Conservation (phyloP, 352 stramenopile species). For the Globisporangium echinulatum region DNA sequence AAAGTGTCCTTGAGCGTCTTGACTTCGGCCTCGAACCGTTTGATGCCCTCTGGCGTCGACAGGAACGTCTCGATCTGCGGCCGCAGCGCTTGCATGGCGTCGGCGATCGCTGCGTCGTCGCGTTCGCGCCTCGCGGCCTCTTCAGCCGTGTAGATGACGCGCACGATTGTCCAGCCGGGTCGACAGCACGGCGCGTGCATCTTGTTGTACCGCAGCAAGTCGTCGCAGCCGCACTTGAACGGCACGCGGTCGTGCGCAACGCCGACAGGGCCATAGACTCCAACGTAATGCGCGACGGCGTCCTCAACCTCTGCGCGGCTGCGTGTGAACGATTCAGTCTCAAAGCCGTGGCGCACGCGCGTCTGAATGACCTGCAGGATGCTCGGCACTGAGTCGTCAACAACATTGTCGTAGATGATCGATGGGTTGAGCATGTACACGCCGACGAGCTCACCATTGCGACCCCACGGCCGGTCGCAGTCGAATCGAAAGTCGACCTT, state of each 20-base stretch:
- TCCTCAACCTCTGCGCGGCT: constrained; percentile 32
- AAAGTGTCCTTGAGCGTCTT: constrained; percentile 1
- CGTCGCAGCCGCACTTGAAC: constrained; percentile 71
- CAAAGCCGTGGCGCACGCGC: constrained; percentile 60
- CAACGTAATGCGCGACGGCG: constrained; percentile 55
- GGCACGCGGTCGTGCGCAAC: constrained; percentile 48
- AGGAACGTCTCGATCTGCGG: constrained; percentile 59
- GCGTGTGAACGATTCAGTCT: constrained; percentile 48
- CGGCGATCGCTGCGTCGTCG: constrained; percentile 40
- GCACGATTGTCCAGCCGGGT: constrained; percentile 50
- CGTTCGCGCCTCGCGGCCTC: constrained; percentile 37
- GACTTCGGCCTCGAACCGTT: constrained; percentile 61
- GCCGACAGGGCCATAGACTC: constrained; percentile 56
- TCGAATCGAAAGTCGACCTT: constrained; percentile 75
- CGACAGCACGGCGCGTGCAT: constrained; percentile 61
- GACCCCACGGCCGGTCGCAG: constrained; percentile 55
- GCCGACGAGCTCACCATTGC: constrained; percentile 32
- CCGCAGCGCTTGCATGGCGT: constrained; percentile 39
- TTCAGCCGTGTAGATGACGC: constrained; percentile 53
- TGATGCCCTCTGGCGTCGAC: constrained; percentile 45
- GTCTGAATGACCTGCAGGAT: constrained; percentile 58
- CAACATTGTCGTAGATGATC: constrained; percentile 30
- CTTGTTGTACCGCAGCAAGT: constrained; percentile 57
- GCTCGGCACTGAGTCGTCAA: constrained; percentile 29
- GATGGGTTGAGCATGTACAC: constrained; percentile 46